Evolutionary conservation across 2,329 filamentous ascomycete genomes (phyloP).

Genomic region (Trichoderma sp.): DNA sequence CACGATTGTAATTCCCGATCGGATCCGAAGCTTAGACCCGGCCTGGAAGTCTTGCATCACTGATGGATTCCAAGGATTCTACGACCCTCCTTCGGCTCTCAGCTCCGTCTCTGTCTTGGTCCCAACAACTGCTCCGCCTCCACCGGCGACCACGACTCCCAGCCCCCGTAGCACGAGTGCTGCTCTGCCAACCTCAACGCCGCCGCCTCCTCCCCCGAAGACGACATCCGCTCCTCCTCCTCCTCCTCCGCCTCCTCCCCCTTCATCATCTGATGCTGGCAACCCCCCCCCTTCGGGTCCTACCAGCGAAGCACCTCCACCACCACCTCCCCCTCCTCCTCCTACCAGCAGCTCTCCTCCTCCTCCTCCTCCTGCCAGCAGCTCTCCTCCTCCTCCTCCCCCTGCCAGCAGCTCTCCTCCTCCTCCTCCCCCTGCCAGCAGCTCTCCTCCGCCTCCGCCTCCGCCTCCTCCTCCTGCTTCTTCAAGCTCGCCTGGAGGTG

Average conservation of each 20-base stretch:
- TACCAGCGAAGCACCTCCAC: not conserved
- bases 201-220: not conserved
- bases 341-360: not conserved
- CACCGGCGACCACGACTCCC: not conserved
- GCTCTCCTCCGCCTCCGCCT: too few relatives aligned
- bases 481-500: not conserved
- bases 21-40: slow-evolving; percentile 13
- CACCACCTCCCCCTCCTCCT: not conserved
- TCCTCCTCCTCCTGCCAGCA: not conserved
- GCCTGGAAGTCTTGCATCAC: slow-evolving; percentile 16
- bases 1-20: slow-evolving; percentile 19
- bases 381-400: not conserved
- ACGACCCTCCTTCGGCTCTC: slow-evolving; percentile 16
- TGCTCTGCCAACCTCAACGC: not conserved
- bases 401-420: not conserved
- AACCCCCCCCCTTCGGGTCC: not conserved
- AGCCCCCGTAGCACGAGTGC: not conserved
- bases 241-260: not conserved
- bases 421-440: not conserved
- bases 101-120: slow-evolving; percentile 4
- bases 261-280: not conserved
- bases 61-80: slow-evolving; percentile 16
- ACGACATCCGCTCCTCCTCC: not conserved
- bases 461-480: not conserved
- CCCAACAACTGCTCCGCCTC: not conserved